Evolutionary conservation across 495 filamentous ascomycete species (phyloP).

Genomic region (Daldinia vernicosa): DNA sequence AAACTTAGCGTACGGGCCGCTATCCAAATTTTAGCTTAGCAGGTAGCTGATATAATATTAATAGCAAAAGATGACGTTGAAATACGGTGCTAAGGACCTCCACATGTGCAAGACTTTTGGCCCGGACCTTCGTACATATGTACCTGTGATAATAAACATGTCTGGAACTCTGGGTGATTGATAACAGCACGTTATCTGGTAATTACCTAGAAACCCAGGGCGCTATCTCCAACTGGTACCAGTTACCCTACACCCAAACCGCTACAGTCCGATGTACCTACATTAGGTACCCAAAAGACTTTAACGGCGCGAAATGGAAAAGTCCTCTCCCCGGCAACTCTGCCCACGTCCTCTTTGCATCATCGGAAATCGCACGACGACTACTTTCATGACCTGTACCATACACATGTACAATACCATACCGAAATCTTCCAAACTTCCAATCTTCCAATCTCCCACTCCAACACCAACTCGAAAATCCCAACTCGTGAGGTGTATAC

Average conservation of each 20-base stretch:
- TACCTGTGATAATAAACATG: neutral
- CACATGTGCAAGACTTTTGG: too few relatives aligned
- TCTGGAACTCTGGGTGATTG: neutral
- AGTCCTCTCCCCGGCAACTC: slow-evolving; percentile 42
- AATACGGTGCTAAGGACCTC: too few relatives aligned
- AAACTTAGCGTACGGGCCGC: too few relatives aligned
- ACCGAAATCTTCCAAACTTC: neutral
- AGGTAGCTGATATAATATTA: too few relatives aligned
- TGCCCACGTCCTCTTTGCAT: slow-evolving; percentile 26
- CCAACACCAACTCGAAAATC: neutral
- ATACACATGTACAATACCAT: neutral
- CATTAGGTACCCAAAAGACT: slow-evolving; percentile 1
- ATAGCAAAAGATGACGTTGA: too few relatives aligned
- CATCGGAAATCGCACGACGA: slow-evolving; percentile 3
- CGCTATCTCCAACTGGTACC: slow-evolving; percentile 4
- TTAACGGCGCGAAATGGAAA: slow-evolving; percentile 19
- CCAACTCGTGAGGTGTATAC: neutral
- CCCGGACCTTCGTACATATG: too few relatives aligned
- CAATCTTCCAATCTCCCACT: neutral
- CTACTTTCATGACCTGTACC: neutral
- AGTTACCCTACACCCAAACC: neutral
- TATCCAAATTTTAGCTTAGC: too few relatives aligned
- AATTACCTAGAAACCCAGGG: slow-evolving; percentile 1
- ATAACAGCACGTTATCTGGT: slow-evolving; percentile 6
- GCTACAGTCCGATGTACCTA: neutral